Evolutionary conservation across 306 rosid species (phyloP), one percentile per base, ranked within the genome.

Genomic region (Cicer yamashitae): DNA sequence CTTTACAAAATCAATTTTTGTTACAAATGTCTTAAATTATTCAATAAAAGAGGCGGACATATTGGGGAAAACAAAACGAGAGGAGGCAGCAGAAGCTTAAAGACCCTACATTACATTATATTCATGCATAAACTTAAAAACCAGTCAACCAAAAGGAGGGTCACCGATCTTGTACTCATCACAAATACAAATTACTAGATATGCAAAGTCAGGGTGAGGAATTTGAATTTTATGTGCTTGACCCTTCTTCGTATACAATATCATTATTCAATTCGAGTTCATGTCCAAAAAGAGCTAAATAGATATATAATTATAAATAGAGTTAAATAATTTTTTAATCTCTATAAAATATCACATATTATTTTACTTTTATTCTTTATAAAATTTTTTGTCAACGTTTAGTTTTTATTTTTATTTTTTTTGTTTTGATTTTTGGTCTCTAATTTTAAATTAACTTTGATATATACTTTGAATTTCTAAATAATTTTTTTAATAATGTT

Each of bases 71-170:
- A 43, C 25, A 7, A 15, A 10, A n/a, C 37, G 15, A 64, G 13
- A 76, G 37, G 57, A 41, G 4, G 56, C 54, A 40, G n/a, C 7
- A 39, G 15, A 45, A 64, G 7, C 57, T 43, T 76, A 66, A 53
- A 76, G 39, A 10, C 67, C 74, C 56, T 76, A 65, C 64, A 38
- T 10, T n/a, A 25, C 34, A 25, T 7, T 41, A 53, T 17, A 73
- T 73, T 30, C 41, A 20, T 65, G 34, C 1, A 57, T n/a, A 54
- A 52, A 25, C 58, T 41, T 11, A 9, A 44, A 53, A 45, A 43
- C 69, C 6, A 70, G 82, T 78, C 72, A 78, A 78, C 66, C 61
- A 64, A 53, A 51, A 78, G 14, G 14, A 48, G 58, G 65, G 51
- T 52, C 60, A 11, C 50, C 41, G 17, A 65, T 75, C 38, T 64